phyloP scores from a whole-genome alignment of 768 basidiomycete genomes.

The Inosperma sp. region DNA sequence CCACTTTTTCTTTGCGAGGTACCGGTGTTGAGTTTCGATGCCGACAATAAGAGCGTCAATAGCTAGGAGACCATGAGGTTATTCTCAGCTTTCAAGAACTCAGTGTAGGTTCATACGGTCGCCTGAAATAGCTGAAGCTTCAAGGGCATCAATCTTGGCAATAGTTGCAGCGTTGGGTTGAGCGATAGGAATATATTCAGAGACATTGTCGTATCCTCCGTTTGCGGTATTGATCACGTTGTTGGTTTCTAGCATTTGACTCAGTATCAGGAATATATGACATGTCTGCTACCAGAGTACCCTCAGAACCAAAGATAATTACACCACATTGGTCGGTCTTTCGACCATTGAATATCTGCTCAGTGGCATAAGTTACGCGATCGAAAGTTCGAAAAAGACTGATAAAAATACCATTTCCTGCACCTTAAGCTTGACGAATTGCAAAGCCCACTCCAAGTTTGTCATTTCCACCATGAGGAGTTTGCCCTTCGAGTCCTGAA shows the following conservation, averaged over 20 bases:
- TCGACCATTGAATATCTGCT: slow-evolving; percentile 84
- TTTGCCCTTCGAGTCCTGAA: slow-evolving; percentile 52
- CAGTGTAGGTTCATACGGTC: slow-evolving; percentile 50
- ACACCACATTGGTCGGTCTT: slow-evolving; percentile 96
- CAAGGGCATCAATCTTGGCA: slow-evolving; percentile 56
- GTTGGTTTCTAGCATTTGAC: slow-evolving; percentile 46
- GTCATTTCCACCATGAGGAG: slow-evolving; percentile 54
- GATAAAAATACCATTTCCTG: slow-evolving; percentile 72
- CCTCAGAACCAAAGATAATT: slow-evolving; percentile 79
- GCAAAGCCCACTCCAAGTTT: slow-evolving; percentile 76
- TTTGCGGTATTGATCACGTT: slow-evolving; percentile 58
- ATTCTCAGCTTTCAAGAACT: not conserved
- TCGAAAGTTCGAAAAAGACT: not conserved
- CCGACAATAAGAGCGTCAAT: slow-evolving; percentile 86
- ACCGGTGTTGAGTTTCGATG: slow-evolving; percentile 68
- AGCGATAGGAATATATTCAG: slow-evolving; percentile 63
- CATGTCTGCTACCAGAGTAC: slow-evolving; percentile 28
- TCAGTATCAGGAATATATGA: slow-evolving; percentile 3
- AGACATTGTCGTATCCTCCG: slow-evolving; percentile 71
- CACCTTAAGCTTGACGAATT: slow-evolving; percentile 85
- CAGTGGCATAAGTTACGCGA: slow-evolving; percentile 5
- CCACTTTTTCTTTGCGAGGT: slow-evolving; percentile 76
- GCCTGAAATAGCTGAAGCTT: slow-evolving; percentile 51
- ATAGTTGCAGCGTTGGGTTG: slow-evolving; percentile 65
- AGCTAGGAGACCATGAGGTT: slow-evolving; percentile 39